Evolutionary conservation across 495 filamentous ascomycete species (phyloP), one percentile per base, ranked within the genome.

Genomic region (Xylaria sp.): DNA sequence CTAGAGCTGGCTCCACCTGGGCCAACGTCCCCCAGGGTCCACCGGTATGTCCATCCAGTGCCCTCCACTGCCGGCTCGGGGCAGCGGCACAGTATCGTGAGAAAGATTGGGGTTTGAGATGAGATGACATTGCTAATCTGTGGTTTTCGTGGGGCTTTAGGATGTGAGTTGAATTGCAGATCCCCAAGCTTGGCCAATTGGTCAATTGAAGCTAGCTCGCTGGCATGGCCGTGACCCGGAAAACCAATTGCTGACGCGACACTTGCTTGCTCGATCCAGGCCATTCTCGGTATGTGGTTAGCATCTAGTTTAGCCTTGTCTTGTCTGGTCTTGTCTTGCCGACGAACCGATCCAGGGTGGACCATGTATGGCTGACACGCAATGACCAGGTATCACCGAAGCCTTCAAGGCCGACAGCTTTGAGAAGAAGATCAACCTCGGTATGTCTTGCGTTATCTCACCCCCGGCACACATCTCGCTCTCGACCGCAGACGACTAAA

Each of bases 351-450:
- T 67, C 48, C 31, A 44, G 9, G 19, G 7, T 44, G n/a, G 40
- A 50, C 41, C 0, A 48, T 21, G 21, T 50, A 70, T 35, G 19
- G 21, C 68, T 40, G 62, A 66, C 55, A 41, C 17, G 31, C 43
- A 55, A 31, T 33, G 35, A 41, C 17, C 48, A 88, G 95, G 95
- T 85, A 97, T 99, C 85, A 98, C 96, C 64, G 96, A 99, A 85
- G 96, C 96, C 62, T 99, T 96, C 92, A 99, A 98, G 88, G 93
- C 95, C 78, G 95, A 99, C 79, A 87, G 83, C 72, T 93, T 96
- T 82, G 83, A 90, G 66, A 87, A 95, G 83, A 99, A 99, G 90
- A 97, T 98, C 87, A 98, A 98, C 85, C 88, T 99, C 67, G 95
- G 94, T 90, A 88, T 85, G 81, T 44, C 11, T 52, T 14, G 67